phyloP scores from a whole-genome alignment of 345 rosid species.

The Sonneratia caseolaris region DNA sequence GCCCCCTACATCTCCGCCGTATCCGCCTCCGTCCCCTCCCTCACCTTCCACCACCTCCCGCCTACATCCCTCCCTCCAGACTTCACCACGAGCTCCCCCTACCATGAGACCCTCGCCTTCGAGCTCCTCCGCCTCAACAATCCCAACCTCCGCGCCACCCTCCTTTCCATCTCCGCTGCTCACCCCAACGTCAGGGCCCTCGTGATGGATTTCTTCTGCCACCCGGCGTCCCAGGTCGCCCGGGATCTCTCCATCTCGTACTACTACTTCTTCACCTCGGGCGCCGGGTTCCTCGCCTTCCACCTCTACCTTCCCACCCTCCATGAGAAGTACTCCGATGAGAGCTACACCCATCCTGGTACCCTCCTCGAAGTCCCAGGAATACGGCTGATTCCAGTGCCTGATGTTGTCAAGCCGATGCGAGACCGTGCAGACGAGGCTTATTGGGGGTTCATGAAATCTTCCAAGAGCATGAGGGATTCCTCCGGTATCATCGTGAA shows the following conservation, averaged over 20 bases:
- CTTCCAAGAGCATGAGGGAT: slow-evolving; percentile 10
- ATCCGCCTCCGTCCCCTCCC: slow-evolving; percentile 29
- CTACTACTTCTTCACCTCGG: slow-evolving; percentile 36
- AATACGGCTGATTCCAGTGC: slow-evolving; percentile 20
- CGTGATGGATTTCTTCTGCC: slow-evolving; percentile 43
- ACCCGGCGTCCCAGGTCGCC: slow-evolving; percentile 19
- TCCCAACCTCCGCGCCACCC: slow-evolving; percentile 29
- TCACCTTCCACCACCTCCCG: slow-evolving; percentile 42
- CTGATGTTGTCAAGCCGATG: slow-evolving; percentile 13
- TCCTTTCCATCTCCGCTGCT: slow-evolving; percentile 23
- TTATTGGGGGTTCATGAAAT: slow-evolving; percentile 9
- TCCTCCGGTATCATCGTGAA: slow-evolving; percentile 43
- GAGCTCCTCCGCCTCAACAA: slow-evolving; percentile 32
- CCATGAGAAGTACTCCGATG: slow-evolving; percentile 16
- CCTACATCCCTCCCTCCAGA: slow-evolving; percentile 17
- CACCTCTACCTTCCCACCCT: slow-evolving; percentile 25
- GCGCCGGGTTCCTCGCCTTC: slow-evolving; percentile 25
- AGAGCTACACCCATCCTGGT: slow-evolving; percentile 27
- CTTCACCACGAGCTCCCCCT: slow-evolving; percentile 16
- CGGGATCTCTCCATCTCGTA: slow-evolving; percentile 27
- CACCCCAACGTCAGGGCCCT: slow-evolving; percentile 22
- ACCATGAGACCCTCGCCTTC: slow-evolving; percentile 25
- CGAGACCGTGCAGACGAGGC: slow-evolving; percentile 23
- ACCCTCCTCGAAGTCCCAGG: slow-evolving; percentile 31
- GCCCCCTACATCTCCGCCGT: slow-evolving; percentile 26